Evolutionary conservation across 192 early-diverging fungal genomes (phyloP), one percentile per base, ranked within the genome.

Genomic region (Chytriomyces confervae): DNA sequence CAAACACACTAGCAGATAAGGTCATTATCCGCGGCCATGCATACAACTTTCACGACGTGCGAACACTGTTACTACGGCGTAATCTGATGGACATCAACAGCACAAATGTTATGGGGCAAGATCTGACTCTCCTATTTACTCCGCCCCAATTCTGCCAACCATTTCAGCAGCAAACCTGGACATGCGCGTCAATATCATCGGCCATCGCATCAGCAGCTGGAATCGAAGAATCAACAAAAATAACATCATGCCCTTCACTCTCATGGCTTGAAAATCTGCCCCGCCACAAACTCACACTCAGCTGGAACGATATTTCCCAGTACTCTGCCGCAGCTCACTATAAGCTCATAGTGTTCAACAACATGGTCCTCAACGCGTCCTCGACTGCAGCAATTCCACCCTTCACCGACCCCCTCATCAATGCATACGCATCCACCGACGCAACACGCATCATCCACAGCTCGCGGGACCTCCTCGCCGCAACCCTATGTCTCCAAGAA

Each of bases 281-380:
- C 1, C 74, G 65, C 27, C n/a, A 64, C 24, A 71, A 77, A 5
- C 65, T 82, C 16, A 76, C 76, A 48, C 81, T 88, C 44, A 50
- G 20, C 61, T 86, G 85, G 85, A 24, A 10, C 9, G 83, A 85
- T 62, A 62, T 88, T 6, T 11, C 24, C 13, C 5, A 5, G 20
- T 65, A 79, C 48, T 48, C 44, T 60, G 11, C 23, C 7, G 50
- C 82, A 11, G 78, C 77, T 23, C 43, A 74, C 18, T 82, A 84
- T 16, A 23, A 43, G 24, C 78, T 84, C 10, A 10, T 84, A 18
- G 82, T 69, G 5, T 84, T 57, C 63, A 84, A 84, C 60, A 77
- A 77, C 24, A 46, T 45, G 23, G 75, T 82, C 24, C 72, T 85
- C 18, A 85, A 85, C 63, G 18, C 81, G 18, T 77, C 84, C 18